A percentile compares a stretch with the other conserved stretches of the same genome.
Conservation (phyloP, 1,284 basidiomycete genomes). For the Moniliophthora roreri region DNA sequence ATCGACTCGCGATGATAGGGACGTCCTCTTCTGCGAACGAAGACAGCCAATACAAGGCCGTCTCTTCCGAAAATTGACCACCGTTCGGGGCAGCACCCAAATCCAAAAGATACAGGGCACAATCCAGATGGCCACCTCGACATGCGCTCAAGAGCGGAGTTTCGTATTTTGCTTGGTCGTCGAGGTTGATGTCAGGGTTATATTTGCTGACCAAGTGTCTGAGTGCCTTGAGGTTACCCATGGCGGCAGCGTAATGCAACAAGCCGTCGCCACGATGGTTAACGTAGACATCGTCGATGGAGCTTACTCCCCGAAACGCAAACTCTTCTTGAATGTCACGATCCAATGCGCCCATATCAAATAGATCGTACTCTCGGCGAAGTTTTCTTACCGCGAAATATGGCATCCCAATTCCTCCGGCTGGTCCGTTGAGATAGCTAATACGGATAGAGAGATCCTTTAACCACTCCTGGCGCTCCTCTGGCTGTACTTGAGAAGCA, state of each 20-base stretch:
- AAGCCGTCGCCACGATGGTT: conserved; percentile 11
- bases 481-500: neutral
- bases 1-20: conserved; percentile 6
- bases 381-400: neutral
- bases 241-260: conserved; percentile 9
- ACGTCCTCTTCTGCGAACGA: conserved; percentile 8
- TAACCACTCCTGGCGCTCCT: neutral
- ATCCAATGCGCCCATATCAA: neutral
- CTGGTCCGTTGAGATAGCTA: neutral
- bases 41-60: conserved; percentile 8
- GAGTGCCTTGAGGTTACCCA: conserved; percentile 1
- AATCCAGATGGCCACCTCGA: conserved; percentile 7
- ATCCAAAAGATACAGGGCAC: conserved; percentile 12
- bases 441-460: neutral
- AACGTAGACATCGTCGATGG: conserved; percentile 11
- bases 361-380: neutral
- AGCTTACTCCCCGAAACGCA: neutral
- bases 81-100: conserved; percentile 6
- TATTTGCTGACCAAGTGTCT: conserved; percentile 8
- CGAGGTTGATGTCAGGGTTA: conserved; percentile 2
- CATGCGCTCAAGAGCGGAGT: conserved; percentile 9
- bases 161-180: neutral
- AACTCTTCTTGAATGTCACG: conserved; percentile 9
- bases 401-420: conserved; percentile 9
- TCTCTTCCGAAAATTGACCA: neutral